phyloP scores from a whole-genome alignment of 345 rosid genomes.

The Arabis hirsuta region DNA sequence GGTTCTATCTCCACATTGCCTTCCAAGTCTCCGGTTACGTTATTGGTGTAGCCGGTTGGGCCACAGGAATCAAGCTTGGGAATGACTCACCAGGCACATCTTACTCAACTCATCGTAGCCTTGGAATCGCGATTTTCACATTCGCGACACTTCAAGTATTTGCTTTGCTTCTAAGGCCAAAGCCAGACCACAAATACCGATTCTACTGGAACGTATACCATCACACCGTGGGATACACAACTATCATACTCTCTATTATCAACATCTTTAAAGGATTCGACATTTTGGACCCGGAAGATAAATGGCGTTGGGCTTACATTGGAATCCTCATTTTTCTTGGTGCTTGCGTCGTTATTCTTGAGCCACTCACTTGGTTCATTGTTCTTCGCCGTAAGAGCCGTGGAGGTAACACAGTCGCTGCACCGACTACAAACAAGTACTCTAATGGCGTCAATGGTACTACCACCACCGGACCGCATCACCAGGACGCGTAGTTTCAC shows the following conservation, averaged over 20 bases:
- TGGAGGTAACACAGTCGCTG: constrained; percentile 38
- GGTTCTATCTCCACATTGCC: constrained; percentile 83
- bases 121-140: constrained; percentile 72
- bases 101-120: constrained; percentile 58
- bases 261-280: constrained; percentile 78
- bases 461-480: constrained; percentile 39
- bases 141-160: constrained; percentile 87
- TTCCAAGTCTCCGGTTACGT: constrained; percentile 77
- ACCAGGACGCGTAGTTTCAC: constrained; percentile 43
- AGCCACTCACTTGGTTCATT: constrained; percentile 72
- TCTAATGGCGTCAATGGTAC: constrained; percentile 49
- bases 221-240: constrained; percentile 69
- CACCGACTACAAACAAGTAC: constrained; percentile 39
- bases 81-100: constrained; percentile 52
- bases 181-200: constrained; percentile 84
- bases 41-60: constrained; percentile 87
- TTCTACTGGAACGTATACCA: constrained; percentile 90
- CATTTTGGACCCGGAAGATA: constrained; percentile 53
- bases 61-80: constrained; percentile 80
- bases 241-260: constrained; percentile 59
- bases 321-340: constrained; percentile 67
- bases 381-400: constrained; percentile 65
- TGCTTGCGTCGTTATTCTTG: constrained; percentile 50
- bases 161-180: constrained; percentile 86
- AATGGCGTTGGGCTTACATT: constrained; percentile 67